Base-by-base conservation (phyloP, 169 alveolate species). In the Eimeria zaria region DNA sequence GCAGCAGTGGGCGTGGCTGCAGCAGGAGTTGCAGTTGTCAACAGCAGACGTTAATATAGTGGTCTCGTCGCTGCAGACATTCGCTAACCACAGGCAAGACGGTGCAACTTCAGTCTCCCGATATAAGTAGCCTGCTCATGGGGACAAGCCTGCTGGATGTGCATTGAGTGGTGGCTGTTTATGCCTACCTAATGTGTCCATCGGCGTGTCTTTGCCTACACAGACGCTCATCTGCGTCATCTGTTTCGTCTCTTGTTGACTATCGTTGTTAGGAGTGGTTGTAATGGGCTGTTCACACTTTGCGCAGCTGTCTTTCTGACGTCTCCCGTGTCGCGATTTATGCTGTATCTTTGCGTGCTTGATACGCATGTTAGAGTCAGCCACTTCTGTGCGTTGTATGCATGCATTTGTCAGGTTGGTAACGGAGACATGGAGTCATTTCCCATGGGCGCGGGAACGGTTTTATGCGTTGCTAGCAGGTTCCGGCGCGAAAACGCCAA, bases 1-100 rank as follows among this genome's bases (percentile, higher is more conserved):
- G 67, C 96, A 93, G 78, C 96, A 93, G 96, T 93, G 96, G 96
- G 33, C 58, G 5, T 93, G 96, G 96, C 89, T 93, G 30, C 74
- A 80, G 69, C 88, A 93, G 94, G 96, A 93, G 41, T 89, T 93
- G 80, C 89, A 80, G 20, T 46, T 14, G 30, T 80, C 96, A 14
- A 33, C 60, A 55, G 94, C 90, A 46, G 96, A 93, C 51, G 80
- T 88, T 55, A 88, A 93, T 41, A 71, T 88, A 46, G 89, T 93
- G 24, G 89, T 81, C 94, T 93, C 96, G 27, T 93, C 78, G 33
- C 96, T 69, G 80, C 96, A 67, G 90, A 39, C 89, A 30, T 93
- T 51, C 89, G 93, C 93, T 36, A 87, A 87, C 64, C 93, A 87
- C 93, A 87, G 93, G 93, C 81, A 87, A 87, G 88, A 33, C 30